Base-by-base conservation (phyloP, 2,329 filamentous ascomycete species). In the Cercospora sesami region DNA sequence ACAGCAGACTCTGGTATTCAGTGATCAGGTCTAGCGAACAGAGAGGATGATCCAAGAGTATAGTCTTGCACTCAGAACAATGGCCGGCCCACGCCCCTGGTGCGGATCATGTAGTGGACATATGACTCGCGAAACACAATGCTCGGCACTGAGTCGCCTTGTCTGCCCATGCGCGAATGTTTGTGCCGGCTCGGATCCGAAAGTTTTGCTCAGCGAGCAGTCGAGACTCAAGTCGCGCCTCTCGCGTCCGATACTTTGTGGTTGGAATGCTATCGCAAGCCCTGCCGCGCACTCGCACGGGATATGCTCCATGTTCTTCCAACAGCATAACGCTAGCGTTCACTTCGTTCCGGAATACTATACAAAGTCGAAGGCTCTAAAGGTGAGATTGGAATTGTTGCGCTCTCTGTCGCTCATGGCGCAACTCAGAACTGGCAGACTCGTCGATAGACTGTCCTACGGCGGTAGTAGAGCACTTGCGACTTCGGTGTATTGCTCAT, bases 401-500 rank as follows among this genome's bases (percentile, higher is more conserved):
- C 12, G 31, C 10, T 48, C n/a, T 23, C 21, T 48, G 18, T 23
- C 42, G 42, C 42, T 12, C 42, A 23, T 23, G n/a, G 8, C 42
- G 18, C 42, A 48, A 23, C 45, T 51, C 45, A 23, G 21, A 6
- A 51, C 18, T 14, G 45, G 45, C 45, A 23, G 18, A 10, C 48
- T 42, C 16, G 14, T 31, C 30, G 58, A 28, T 23, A 30, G 5
- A 23, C 31, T 45, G 55, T 16, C 26, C 67, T 60, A 70, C 7
- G 57, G 42, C 16, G 67, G 72, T 36, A 77, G 55, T 9, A 53
- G 51, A 31, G 74, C 65, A 63, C 65, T 73, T 16, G 77, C 82
- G 64, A 88, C 80, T 68, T 84, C 81, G 26, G 78, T 80, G 74
- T 89, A 89, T 73, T 81, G 78, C 76, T 87, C 83, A 18, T 81